Percentiles rank a stretch among this genome's conserved stretches.
Evolutionary conservation across 371 early-diverging fungal species (phyloP).

Genomic region (Encephalitozoon intestinalis): DNA sequence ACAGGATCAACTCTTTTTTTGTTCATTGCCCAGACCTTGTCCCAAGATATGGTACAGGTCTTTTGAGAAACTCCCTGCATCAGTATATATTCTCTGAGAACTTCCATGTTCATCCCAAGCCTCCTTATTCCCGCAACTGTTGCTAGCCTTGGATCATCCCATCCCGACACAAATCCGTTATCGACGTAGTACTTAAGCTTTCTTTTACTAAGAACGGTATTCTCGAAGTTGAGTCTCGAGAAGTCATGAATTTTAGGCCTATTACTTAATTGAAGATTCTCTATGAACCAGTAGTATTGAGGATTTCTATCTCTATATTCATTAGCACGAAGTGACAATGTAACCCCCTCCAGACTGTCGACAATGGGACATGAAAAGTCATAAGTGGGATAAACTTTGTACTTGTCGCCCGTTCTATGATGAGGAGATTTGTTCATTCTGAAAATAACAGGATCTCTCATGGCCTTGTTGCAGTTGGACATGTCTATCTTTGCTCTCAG

Average conservation of each 20-base stretch:
- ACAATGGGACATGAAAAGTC: slow-evolving; percentile 98
- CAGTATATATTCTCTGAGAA: slow-evolving; percentile 86
- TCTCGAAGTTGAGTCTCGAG: slow-evolving; percentile 85
- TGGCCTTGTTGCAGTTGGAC: slow-evolving; percentile 79
- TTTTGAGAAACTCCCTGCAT: slow-evolving; percentile 97
- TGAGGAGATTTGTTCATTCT: slow-evolving; percentile 78
- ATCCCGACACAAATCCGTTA: slow-evolving; percentile 75
- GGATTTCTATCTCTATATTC: slow-evolving; percentile 97
- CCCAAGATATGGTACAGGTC: slow-evolving; percentile 86
- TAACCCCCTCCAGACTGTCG: slow-evolving; percentile 91
- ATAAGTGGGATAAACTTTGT: slow-evolving; percentile 97
- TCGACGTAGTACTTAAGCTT: slow-evolving; percentile 94
- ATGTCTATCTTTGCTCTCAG: slow-evolving; percentile 94
- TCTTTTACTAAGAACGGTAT: slow-evolving; percentile 95
- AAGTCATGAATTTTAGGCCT: slow-evolving; percentile 61
- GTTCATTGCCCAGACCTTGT: slow-evolving; percentile 98
- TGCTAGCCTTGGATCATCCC: slow-evolving; percentile 99
- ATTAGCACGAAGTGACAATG: slow-evolving; percentile 89
- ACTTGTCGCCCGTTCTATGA: slow-evolving; percentile 75
- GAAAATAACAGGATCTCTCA: slow-evolving; percentile 98
- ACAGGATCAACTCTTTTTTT: slow-evolving; percentile 89
- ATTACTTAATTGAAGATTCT: slow-evolving; percentile 67
- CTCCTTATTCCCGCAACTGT: slow-evolving; percentile 94
- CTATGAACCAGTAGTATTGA: slow-evolving; percentile 94
- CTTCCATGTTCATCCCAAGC: slow-evolving; percentile 92